A percentile compares a stretch with the other conserved stretches of the same genome.
These are phyloP conservation scores for Peronospora destructor DNA, from an alignment of 352 stramenopile species.

Conservation along the genomic window DNA sequence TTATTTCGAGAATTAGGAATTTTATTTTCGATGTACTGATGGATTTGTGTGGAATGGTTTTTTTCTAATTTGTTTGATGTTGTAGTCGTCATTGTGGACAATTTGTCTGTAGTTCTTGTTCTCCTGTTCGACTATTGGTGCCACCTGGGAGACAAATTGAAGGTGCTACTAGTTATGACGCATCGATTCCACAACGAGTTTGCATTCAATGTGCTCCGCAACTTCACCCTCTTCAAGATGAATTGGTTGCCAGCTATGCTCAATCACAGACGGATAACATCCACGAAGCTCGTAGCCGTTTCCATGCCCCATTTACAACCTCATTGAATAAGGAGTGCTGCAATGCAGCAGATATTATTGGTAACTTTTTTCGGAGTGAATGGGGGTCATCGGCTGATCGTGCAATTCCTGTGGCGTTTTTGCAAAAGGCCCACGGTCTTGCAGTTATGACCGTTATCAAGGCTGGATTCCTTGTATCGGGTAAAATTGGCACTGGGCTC, in stretches of 20 bases:
- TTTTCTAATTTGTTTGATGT: slow-evolving; percentile 1
- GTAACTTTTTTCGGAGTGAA: slow-evolving; percentile 56
- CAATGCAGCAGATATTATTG: slow-evolving; percentile 54
- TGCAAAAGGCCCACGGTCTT: slow-evolving; percentile 48
- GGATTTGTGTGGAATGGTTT: neutral
- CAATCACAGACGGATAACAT: slow-evolving; percentile 35
- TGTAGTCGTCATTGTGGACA: slow-evolving; percentile 33
- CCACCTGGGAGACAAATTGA: slow-evolving; percentile 38
- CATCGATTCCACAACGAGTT: slow-evolving; percentile 42
- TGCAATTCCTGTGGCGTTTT: slow-evolving; percentile 39
- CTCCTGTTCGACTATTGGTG: slow-evolving; percentile 39
- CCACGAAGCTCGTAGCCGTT: slow-evolving; percentile 28
- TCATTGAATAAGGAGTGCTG: slow-evolving; percentile 49
- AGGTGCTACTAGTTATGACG: slow-evolving; percentile 42
- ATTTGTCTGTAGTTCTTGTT: slow-evolving; percentile 50
- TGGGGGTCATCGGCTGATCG: slow-evolving; percentile 43
- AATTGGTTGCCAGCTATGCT: slow-evolving; percentile 36
- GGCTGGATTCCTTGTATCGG: slow-evolving; percentile 49
- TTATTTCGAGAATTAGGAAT: no score
- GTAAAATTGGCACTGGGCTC: slow-evolving; percentile 60
- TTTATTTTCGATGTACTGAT: no score
- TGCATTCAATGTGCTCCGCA: slow-evolving; percentile 50
- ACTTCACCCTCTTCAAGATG: slow-evolving; percentile 42
- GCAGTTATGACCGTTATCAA: slow-evolving; percentile 51
- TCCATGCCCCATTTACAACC: slow-evolving; percentile 41